Percentiles rank a stretch among this genome's conserved stretches.
Conservation (phyloP, 1,284 basidiomycete genomes). For the Heliocybe sulcata region DNA sequence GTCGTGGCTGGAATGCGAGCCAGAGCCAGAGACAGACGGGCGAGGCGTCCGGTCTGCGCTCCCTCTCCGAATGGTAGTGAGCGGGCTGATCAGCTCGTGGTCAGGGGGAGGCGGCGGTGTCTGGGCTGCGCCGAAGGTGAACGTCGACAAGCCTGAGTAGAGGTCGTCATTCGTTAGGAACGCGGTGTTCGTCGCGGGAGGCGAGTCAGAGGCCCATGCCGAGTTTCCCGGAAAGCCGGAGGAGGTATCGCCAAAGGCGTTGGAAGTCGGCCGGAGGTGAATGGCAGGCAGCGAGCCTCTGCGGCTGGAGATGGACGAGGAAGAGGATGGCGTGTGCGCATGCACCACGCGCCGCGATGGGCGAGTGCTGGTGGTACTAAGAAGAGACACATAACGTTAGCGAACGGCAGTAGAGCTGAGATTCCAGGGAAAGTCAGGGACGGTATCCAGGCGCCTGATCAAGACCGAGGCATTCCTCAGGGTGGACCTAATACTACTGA, state of each 20-base stretch:
- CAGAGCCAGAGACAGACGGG: conserved; percentile 22
- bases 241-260: background rate
- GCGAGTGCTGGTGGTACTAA: background rate
- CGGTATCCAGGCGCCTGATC: background rate
- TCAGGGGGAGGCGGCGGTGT: conserved; percentile 16
- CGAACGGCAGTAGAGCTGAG: background rate
- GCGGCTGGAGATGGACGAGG: conserved; percentile 9
- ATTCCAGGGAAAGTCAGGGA: background rate
- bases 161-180: conserved; percentile 23
- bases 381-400: background rate
- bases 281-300: conserved; percentile 11
- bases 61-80: conserved; percentile 16
- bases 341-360: background rate
- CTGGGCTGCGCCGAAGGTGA: conserved; percentile 30
- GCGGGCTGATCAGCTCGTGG: conserved; percentile 22
- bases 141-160: conserved; percentile 29
- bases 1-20: conserved; percentile 11
- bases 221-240: conserved; percentile 1
- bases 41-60: conserved; percentile 28
- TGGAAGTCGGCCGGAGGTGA: conserved; percentile 3
- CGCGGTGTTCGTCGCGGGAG: conserved; percentile 10
- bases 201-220: conserved; percentile 1
- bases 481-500: too few species aligned
- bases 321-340: conserved; percentile 3
- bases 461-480: background rate